These are phyloP conservation scores for Choiromyces venosus DNA, from an alignment of 495 filamentous ascomycete species.

Conservation along the genomic window DNA sequence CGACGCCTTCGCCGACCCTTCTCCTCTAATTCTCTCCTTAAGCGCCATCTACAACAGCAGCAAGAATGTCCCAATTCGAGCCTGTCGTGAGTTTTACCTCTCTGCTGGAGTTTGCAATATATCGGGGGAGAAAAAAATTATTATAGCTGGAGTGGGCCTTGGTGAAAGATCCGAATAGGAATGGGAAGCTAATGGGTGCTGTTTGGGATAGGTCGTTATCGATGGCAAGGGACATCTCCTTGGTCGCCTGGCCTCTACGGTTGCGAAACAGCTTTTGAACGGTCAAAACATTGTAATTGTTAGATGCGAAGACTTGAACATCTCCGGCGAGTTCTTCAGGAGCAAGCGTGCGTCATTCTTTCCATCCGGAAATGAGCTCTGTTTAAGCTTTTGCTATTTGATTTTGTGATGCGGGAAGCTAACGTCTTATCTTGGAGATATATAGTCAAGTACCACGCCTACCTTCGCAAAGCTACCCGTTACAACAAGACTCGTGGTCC, in stretches of 20 bases:
- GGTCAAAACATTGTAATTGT: slow-evolving; percentile 99
- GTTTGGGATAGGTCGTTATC: slow-evolving; percentile 70
- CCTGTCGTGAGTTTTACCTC: slow-evolving; percentile 71
- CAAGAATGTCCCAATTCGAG: slow-evolving; percentile 97
- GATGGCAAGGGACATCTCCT: slow-evolving; percentile 99
- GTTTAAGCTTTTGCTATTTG: neutral
- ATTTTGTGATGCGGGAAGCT: neutral
- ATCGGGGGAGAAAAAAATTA: neutral
- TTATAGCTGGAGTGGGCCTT: neutral
- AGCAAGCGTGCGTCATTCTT: slow-evolving; percentile 84
- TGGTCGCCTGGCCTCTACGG: slow-evolving; percentile 95
- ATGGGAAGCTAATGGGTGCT: slow-evolving; percentile 25
- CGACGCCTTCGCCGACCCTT: slow-evolving; percentile 32
- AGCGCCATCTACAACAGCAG: slow-evolving; percentile 44
- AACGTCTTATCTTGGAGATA: slow-evolving; percentile 13
- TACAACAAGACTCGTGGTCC: slow-evolving; percentile 98
- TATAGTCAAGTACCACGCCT: slow-evolving; percentile 99
- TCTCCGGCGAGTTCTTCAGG: slow-evolving; percentile 99
- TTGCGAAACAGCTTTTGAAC: slow-evolving; percentile 98
- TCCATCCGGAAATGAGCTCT: neutral
- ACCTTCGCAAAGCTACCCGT: slow-evolving; percentile 98
- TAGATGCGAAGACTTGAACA: slow-evolving; percentile 97
- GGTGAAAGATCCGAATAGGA: neutral
- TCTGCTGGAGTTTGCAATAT: slow-evolving; percentile 13
- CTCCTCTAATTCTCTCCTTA: slow-evolving; percentile 43